Conservation (phyloP, 2,329 filamentous ascomycete species). For the Cladobotryum protrusum region DNA sequence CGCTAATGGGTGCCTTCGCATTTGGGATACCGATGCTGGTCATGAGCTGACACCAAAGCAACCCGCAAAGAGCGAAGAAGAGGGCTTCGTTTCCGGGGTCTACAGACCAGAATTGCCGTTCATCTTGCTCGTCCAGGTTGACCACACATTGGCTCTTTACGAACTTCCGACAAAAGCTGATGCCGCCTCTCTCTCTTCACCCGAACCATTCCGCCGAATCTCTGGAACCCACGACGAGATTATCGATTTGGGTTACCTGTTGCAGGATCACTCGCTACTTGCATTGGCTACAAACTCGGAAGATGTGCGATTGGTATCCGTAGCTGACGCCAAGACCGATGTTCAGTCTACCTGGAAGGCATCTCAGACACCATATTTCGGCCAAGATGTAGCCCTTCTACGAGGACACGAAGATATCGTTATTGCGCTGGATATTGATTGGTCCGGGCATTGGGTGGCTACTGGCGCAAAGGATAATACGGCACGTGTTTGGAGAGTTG, state of each 20-base stretch:
- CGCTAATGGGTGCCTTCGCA: conserved; percentile 70
- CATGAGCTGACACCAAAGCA: conserved; percentile 76
- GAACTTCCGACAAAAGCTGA: conserved; percentile 37
- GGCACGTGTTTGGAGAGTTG: conserved; percentile 82
- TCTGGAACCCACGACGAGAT: conserved; percentile 97
- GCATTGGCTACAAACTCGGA: conserved; percentile 94
- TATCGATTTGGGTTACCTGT: conserved; percentile 84
- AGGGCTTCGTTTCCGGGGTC: conserved; percentile 66
- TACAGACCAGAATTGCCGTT: conserved; percentile 60
- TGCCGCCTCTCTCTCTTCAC: conserved; percentile 30
- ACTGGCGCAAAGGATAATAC: conserved; percentile 97
- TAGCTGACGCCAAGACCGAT: conserved; percentile 36
- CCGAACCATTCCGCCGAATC: conserved; percentile 64
- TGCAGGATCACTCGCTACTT: conserved; percentile 72
- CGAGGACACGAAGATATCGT: conserved; percentile 94
- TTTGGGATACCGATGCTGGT: conserved; percentile 76
- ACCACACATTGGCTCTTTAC: conserved; percentile 81
- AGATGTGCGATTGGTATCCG: conserved; percentile 80
- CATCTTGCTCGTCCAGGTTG: conserved; percentile 76
- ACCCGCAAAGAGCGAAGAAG: conserved; percentile 49
- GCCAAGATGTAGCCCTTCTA: conserved; percentile 78
- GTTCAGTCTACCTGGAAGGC: conserved; percentile 16
- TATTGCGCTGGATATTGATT: conserved; percentile 88
- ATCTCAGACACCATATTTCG: conserved; percentile 59
- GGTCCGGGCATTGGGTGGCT: conserved; percentile 94